Base-by-base conservation (phyloP, 768 basidiomycete species). In the Rhizopogon roseolus region DNA sequence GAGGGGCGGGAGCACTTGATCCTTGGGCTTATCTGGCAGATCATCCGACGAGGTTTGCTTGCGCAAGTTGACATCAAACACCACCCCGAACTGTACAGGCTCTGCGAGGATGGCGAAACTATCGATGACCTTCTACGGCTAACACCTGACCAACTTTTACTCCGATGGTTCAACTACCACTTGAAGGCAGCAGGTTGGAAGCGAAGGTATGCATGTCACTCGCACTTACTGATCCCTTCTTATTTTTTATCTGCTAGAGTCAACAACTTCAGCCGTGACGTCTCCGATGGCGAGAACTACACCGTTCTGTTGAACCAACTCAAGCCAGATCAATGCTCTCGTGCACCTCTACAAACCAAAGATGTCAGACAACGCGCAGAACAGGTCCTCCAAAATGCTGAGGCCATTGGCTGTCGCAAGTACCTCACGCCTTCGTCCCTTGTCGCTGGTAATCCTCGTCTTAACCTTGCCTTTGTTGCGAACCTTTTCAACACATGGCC, bases 151-250 rank as follows among this genome's bases (percentile, higher is more conserved):
- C 97, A 98, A 72, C 96, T 99, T 60, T 74, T 99, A 19, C 71
- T 99, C n/a, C 77, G 97, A 41, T 99, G 97, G 97, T 98, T 99
- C 76, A 98, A 99, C 70, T 99, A 88, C 68, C 97, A 99, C 71
- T 76, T 99, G 59, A 98, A 97, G 67, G 90, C 91, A 8, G 97
- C 96, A 25, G 89, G 88, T 1, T 96, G 93, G 89, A 80, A 88
- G 52, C 77, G 91, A 66, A 82, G 85, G 94, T 94, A 59, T 34
- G 67, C 1, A 28, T 11, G 28, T 22, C 25, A 16, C 14, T 6
- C 7, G 5, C 6, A 4, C 41, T 17, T n/a, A 22, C 14, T 6
- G 4, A 37, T 40, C 4, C 9, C 29, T 50, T 32, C 57, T 64
- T 19, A 62, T 44, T 11, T 17, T 5, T 3, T 7, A 5, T 19